Base-by-base conservation (phyloP, 2,329 filamentous ascomycete species). In the Xylaria sp. region DNA sequence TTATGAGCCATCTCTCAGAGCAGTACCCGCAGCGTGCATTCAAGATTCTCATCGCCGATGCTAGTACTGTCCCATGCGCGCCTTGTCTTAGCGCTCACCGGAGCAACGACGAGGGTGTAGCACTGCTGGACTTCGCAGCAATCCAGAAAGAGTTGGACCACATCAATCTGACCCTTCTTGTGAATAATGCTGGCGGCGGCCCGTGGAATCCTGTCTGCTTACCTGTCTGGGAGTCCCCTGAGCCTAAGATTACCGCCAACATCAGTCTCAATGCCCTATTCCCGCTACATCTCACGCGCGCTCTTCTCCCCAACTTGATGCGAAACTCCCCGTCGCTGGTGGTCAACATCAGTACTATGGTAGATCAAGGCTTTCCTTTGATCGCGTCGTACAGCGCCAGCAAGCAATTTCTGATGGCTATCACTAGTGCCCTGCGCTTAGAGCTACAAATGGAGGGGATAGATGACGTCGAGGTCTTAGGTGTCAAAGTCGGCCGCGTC, bases 141-240 rank as follows among this genome's bases (percentile, higher is more conserved):
- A 66, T 66, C 32, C 57, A 68, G 64, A 54, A 57, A 13, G 74
- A 78, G 9, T 69, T 75, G 37, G 67, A 75, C 59, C 78, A 76
- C 53, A 73, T 84, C 27, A 75, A 83, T 66, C 77, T 90, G 32
- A 87, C 83, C 0, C 78, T 89, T 3, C 78, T 89, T 29, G 76
- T 89, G 72, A 89, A 89, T 77, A 89, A 89, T 75, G 84, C 86
- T 0, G 87, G 87, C 21, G 84, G 84, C n/a, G 76, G 73, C 5
- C 70, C 72, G 5, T 64, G 70, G 16, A 63, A 78, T 66, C 76
- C 78, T 5, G 68, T 74, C 1, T 85, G 79, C 64, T 74, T 75
- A 8, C 71, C 79, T 1, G 74, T 86, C 2, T 74, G 79, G 23
- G 75, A 81, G 2, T 77, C 78, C 18, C 76, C 78, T 0, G 74